Evolutionary conservation across 169 alveolate genomes (phyloP).

Genomic region (Cryptosporidium viatorum): DNA sequence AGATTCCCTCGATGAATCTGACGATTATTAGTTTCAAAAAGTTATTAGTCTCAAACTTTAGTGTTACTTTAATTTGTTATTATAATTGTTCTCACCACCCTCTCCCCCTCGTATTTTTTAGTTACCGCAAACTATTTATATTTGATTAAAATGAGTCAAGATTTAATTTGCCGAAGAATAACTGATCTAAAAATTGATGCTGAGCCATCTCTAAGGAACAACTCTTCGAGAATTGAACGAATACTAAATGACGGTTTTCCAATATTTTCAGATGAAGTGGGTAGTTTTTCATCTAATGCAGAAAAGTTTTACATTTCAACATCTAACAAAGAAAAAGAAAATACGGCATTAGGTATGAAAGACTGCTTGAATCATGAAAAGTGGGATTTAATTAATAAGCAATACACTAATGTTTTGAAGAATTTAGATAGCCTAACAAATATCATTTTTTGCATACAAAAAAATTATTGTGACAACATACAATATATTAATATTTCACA

Average conservation of each 20-base stretch:
- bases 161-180: conserved; percentile 26
- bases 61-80: conserved; percentile 13
- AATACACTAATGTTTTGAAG: neutral
- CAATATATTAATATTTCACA: conserved; percentile 51
- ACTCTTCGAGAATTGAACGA: conserved; percentile 60
- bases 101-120: neutral
- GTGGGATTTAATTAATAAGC: conserved; percentile 26
- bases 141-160: conserved; percentile 13
- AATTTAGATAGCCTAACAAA: conserved; percentile 30
- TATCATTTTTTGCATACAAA: conserved; percentile 55
- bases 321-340: conserved; percentile 31
- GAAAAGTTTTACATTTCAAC: conserved; percentile 53
- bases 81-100: neutral
- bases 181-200: neutral
- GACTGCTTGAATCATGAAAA: neutral
- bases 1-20: conserved; percentile 69
- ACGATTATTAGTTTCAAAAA: conserved; percentile 32
- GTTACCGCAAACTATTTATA: conserved; percentile 13
- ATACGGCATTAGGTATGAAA: neutral
- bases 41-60: neutral
- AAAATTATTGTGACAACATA: conserved; percentile 44
- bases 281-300: conserved; percentile 47
- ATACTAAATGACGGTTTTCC: conserved; percentile 39
- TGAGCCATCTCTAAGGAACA: conserved; percentile 26
- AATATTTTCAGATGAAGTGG: conserved; percentile 28